Conservation (phyloP, 2,329 filamentous ascomycete species). For the Gremmenia infestans region DNA sequence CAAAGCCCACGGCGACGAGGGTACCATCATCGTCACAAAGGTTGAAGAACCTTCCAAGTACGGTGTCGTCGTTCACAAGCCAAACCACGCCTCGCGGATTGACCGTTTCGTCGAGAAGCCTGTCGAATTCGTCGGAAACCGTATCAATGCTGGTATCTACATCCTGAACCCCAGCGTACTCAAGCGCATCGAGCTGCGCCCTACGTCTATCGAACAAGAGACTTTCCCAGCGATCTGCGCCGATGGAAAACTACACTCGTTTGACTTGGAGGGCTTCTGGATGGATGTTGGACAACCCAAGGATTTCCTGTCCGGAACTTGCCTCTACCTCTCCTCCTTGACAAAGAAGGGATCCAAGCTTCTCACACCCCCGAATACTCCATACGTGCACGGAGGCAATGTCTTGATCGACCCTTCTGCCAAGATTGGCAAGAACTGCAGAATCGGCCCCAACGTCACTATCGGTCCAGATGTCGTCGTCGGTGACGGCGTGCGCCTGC, state of each 20-base stretch:
- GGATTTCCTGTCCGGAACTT: slow-evolving; percentile 94
- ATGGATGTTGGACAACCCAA: slow-evolving; percentile 99
- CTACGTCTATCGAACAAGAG: slow-evolving; percentile 97
- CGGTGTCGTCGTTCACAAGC: slow-evolving; percentile 96
- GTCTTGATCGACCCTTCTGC: slow-evolving; percentile 90
- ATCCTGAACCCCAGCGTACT: slow-evolving; percentile 92
- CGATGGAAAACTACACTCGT: slow-evolving; percentile 89
- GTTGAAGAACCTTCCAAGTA: slow-evolving; percentile 99
- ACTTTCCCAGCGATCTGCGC: slow-evolving; percentile 92
- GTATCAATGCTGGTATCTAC: slow-evolving; percentile 98
- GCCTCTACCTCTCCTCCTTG: slow-evolving; percentile 89
- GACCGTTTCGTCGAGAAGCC: slow-evolving; percentile 99
- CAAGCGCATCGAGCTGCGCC: slow-evolving; percentile 87
- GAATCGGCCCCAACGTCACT: slow-evolving; percentile 94
- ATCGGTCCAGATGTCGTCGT: slow-evolving; percentile 91
- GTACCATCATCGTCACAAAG: slow-evolving; percentile 97
- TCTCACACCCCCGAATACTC: slow-evolving; percentile 66
- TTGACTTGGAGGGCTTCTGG: slow-evolving; percentile 97
- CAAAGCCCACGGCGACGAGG: slow-evolving; percentile 87
- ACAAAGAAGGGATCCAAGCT: slow-evolving; percentile 85
- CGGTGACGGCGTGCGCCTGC: slow-evolving; percentile 88
- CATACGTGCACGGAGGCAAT: slow-evolving; percentile 88
- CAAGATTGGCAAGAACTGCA: slow-evolving; percentile 97
- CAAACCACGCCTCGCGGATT: slow-evolving; percentile 82
- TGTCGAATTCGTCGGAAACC: slow-evolving; percentile 96